A percentile compares a stretch with the other conserved stretches of the same genome.
These are phyloP conservation scores for Talaromyces sp. DNA, from an alignment of 2,329 filamentous ascomycete genomes.

Conservation along the genomic window DNA sequence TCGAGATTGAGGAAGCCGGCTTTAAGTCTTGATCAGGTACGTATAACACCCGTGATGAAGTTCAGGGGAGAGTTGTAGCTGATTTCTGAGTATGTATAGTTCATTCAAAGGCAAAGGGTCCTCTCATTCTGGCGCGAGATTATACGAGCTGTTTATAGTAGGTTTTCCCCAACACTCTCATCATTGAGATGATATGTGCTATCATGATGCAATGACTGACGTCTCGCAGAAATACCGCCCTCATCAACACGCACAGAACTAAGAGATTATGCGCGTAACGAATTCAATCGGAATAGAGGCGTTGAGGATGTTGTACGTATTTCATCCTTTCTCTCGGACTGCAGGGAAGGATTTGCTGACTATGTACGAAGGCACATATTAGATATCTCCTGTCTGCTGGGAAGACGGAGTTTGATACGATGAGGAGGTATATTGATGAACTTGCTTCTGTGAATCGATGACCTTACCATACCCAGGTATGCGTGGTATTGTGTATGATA, in stretches of 20 bases:
- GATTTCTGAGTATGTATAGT: slow-evolving; percentile 1
- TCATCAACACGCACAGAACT: slow-evolving; percentile 44
- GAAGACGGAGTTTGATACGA: slow-evolving; percentile 48
- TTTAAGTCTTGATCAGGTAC: slow-evolving; percentile 20
- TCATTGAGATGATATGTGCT: not conserved
- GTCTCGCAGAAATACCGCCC: slow-evolving; percentile 37
- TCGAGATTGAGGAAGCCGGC: slow-evolving; percentile 16
- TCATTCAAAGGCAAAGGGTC: slow-evolving; percentile 21
- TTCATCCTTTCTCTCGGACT: not conserved
- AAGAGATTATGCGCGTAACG: slow-evolving; percentile 43
- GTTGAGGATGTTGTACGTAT: slow-evolving; percentile 44
- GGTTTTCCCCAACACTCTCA: not conserved
- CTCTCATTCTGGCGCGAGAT: slow-evolving; percentile 22
- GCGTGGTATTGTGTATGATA: not conserved
- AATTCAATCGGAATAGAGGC: slow-evolving; percentile 45
- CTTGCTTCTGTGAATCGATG: slow-evolving; percentile 32
- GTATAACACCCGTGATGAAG: too few species aligned
- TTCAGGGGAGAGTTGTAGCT: not conserved
- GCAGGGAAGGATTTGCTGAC: not conserved
- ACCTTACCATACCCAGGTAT: not conserved
- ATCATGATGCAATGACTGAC: not conserved
- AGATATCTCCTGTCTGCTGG: slow-evolving; percentile 48
- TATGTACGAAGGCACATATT: slow-evolving; percentile 36
- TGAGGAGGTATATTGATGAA: slow-evolving; percentile 49
- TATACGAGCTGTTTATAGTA: slow-evolving; percentile 21